Evolutionary conservation across 441 rosid genomes (phyloP), one percentile per base, ranked within the genome.

Genomic region (Pelargonium fulgidum): DNA sequence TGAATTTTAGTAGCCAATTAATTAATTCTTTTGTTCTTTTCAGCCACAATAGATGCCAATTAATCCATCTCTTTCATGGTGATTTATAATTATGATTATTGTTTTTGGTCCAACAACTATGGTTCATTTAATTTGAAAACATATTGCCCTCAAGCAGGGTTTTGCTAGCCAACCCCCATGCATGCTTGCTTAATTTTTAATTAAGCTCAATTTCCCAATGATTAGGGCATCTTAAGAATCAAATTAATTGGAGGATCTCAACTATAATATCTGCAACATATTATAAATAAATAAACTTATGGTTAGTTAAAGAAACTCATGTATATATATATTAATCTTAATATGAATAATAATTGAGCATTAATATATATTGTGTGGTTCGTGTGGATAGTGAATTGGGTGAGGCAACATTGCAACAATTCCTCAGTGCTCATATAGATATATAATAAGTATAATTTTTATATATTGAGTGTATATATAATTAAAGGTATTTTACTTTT

Each of bases 121-220:
- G 67, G 72, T 54, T 54, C 72, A 65, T 70, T 29, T 47, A 16
- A 39, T 48, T 3, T 19, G 26, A 29, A 45, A 4, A 61, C 1
- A 68, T 17, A 41, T 22, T 56, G 64, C 63, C 56, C 24, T 68
- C 11, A 66, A 54, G 19, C 3, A 41, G 73, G 71, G 36, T 65
- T 56, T 83, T 72, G 75, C 62, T 29, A 61, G 71, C 70, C 70
- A 76, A 61, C 64, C 68, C 16, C 77, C 78, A 45, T 5, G 74
- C 80, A 76, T 1, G 16, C 42, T 24, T 12, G n/a, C n/a, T n/a
- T n/a, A 26, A 20, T 62, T 12, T 12, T 42, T 76, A 70, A 80
- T 72, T 76, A 72, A 65, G 64, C 59, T 72, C 42, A 79, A 56
- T 68, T 13, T 22, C 20, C 62, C 52, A 80, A 75, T 76, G 75